A percentile compares a stretch with the other conserved stretches of the same genome.
Evolutionary conservation across 192 early-diverging fungal genomes (phyloP).

Genomic region (Mortierella claussenii): DNA sequence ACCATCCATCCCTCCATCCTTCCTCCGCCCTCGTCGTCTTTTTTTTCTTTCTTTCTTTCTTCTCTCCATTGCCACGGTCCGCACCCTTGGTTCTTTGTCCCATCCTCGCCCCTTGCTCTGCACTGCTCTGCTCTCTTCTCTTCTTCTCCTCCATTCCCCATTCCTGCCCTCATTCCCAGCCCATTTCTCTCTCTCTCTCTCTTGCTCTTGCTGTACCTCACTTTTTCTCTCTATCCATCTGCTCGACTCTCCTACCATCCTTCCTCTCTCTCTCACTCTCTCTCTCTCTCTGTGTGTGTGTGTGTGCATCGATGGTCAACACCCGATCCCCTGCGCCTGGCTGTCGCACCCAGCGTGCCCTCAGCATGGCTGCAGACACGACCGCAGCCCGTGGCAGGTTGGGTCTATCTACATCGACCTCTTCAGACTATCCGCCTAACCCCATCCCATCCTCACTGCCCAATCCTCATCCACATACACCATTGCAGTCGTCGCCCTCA

Average conservation of each 20-base stretch:
- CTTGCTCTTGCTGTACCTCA: not conserved
- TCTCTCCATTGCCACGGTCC: not conserved
- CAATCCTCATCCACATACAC: not conserved
- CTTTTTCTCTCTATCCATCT: not conserved
- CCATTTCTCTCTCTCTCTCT: not conserved
- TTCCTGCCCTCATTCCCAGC: not conserved
- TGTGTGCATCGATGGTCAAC: not conserved
- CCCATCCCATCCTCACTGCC: conserved; percentile 2
- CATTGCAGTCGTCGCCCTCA: too few relatives aligned
- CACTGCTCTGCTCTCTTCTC: not conserved
- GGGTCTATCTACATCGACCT: too few relatives aligned
- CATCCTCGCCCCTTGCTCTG: not conserved
- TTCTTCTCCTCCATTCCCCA: not conserved
- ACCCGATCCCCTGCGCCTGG: conserved; percentile 13
- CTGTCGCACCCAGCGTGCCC: conserved; percentile 41
- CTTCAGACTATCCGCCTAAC: not conserved
- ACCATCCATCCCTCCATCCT: not conserved
- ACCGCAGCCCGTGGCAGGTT: conserved; percentile 11
- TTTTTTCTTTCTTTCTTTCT: not conserved
- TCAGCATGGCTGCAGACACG: conserved; percentile 45
- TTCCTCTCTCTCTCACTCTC: not conserved
- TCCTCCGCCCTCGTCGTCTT: not conserved
- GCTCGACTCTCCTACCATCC: not conserved
- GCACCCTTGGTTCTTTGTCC: not conserved
- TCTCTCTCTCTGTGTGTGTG: conserved; percentile 5